These are phyloP conservation scores for Alnus glutinosa DNA, from an alignment of 306 rosid species.

Conservation along the genomic window DNA sequence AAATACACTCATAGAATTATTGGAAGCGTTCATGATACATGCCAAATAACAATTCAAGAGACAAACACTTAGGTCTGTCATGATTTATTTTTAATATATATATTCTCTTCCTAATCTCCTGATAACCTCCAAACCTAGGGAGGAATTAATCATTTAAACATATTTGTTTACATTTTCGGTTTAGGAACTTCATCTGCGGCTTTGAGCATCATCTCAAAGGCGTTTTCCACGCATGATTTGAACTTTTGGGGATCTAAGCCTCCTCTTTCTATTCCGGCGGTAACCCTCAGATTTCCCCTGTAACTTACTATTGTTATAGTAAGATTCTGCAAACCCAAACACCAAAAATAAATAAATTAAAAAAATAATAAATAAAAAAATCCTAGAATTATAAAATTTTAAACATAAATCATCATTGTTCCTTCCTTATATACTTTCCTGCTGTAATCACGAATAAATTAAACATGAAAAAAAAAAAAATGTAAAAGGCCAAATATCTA, in stretches of 20 bases:
- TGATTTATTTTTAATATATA: background rate
- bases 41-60: background rate
- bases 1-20: background rate
- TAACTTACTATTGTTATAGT: conserved; percentile 48
- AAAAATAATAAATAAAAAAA: no score
- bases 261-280: conserved; percentile 38
- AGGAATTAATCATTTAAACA: no score
- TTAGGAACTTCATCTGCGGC: conserved; percentile 29
- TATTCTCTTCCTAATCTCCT: no score
- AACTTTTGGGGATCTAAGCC: conserved; percentile 40
- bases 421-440: no score
- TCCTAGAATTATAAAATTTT: no score
- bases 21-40: background rate
- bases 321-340: conserved; percentile 38
- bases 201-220: conserved; percentile 38
- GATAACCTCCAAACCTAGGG: no score
- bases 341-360: background rate
- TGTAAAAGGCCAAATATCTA: no score
- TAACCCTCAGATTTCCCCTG: conserved; percentile 40
- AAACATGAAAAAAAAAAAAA: no score
- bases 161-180: no score
- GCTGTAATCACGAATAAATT: no score
- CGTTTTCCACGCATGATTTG: conserved; percentile 46
- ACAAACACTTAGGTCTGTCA: background rate
- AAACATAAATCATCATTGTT: no score